Base-by-base conservation (phyloP, 495 filamentous ascomycete species). In the Clavariopsis aquatica region DNA sequence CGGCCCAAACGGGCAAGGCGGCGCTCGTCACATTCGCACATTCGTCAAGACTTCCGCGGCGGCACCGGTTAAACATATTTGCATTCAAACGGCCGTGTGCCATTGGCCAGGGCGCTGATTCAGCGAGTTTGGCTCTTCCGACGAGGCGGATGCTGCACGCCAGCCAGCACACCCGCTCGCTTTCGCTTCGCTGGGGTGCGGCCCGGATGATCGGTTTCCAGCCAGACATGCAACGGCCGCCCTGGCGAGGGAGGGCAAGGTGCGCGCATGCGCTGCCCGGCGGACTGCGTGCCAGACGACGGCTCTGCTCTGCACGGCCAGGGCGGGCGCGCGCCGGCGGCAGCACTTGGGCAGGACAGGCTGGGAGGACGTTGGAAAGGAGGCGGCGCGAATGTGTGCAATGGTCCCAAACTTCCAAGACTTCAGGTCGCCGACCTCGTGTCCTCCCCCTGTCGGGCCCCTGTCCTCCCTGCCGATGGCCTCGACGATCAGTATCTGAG, bases 341-440 rank as follows among this genome's bases (percentile, higher is more conserved):
- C 31, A 34, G 31, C 31, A 34, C 31, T 12, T 12, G 12, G 31
- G 31, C 31, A 6, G 31, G 31, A 5, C 31, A 34, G 31, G 31
- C 12, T 12, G 31, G 31, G 31, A 34, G n/a, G 31, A 34, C 31
- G 31, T 12, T 34, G 31, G 31, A 34, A 57, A 57, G 57, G 57
- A 62, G 51, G 51, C 52, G 49, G 52, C 29, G 43, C 49, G 51
- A 24, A 20, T 9, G 57, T 38, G 53, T 52, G 53, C 61, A 22
- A 62, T 55, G 43, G 52, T 34, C 24, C 59, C 59, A 62, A 46
- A 57, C 60, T 57, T 49, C 54, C 59, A 62, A 66, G 57, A 49
- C 57, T 49, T 52, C 53, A 52, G 46, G 53, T 64, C 66, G 66
- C 66, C 66, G 66, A 69, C 66, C 61, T 69, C 60, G 24, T 47